Percentiles rank a stretch among this genome's conserved stretches.
Conservation (phyloP, 176 grass and related monocot genomes). For the Carex parvula region DNA sequence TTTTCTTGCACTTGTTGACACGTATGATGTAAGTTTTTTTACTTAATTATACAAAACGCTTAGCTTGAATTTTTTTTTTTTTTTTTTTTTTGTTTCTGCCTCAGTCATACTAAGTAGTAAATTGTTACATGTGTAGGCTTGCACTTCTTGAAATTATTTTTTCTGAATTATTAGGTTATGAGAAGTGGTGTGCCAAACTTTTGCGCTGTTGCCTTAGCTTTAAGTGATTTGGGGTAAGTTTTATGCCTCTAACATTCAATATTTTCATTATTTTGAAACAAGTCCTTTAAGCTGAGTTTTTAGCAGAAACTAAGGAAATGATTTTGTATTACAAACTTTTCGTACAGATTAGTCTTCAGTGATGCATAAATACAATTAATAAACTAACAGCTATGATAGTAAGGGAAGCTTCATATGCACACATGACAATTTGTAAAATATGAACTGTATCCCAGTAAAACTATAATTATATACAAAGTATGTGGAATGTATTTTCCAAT, state of each 20-base stretch:
- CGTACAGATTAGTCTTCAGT: not conserved
- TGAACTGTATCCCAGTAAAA: not conserved
- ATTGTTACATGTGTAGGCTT: not conserved
- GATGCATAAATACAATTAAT: not conserved
- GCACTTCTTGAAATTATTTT: not conserved
- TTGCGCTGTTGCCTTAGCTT: conserved; percentile 91
- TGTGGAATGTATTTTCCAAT: not conserved
- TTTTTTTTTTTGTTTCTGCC: not conserved
- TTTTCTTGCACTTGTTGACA: conserved; percentile 91
- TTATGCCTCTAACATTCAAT: conserved; percentile 16
- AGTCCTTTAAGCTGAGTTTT: not conserved
- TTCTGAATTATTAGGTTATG: conserved; percentile 52
- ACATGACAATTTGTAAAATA: not conserved
- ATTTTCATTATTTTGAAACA: conserved; percentile 3
- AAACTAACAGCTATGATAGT: not conserved
- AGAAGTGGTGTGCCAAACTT: conserved; percentile 96
- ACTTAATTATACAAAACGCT: not conserved
- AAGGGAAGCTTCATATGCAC: not conserved
- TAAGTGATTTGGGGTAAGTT: conserved; percentile 83
- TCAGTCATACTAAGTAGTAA: not conserved
- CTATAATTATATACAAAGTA: not conserved
- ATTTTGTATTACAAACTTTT: not conserved
- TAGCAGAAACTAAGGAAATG: not conserved
- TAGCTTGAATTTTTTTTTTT: not conserved
- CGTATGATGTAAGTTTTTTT: conserved; percentile 76